These are phyloP conservation scores for Saturnispora serradocipensis DNA, from an alignment of 805 yeast species.

Conservation along the genomic window DNA sequence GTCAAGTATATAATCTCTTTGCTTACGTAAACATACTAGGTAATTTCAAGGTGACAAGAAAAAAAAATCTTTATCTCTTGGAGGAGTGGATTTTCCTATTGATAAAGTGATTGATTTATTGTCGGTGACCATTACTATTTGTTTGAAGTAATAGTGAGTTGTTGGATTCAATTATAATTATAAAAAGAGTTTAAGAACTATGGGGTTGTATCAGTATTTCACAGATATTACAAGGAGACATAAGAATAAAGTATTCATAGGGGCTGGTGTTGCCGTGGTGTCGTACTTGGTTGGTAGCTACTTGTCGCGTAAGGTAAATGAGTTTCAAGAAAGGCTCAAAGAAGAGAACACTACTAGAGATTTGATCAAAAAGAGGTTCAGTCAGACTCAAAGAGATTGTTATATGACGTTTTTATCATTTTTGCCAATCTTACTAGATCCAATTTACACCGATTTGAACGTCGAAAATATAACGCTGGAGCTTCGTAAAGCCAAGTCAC, in stretches of 20 bases:
- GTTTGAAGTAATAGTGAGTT: background rate
- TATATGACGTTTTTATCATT: constrained; percentile 74
- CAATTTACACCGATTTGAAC: constrained; percentile 51
- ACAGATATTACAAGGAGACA: constrained; percentile 35
- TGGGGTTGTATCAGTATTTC: constrained; percentile 15
- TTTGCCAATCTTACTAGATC: constrained; percentile 64
- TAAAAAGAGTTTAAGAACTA: background rate
- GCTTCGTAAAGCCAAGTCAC: constrained; percentile 37
- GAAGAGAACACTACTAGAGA: constrained; percentile 55
- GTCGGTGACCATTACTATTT: too few relatives aligned
- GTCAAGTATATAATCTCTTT: background rate
- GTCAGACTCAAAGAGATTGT: constrained; percentile 89
- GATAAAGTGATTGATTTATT: background rate
- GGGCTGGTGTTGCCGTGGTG: constrained; percentile 36
- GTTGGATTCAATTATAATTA: background rate
- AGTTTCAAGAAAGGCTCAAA: constrained; percentile 41
- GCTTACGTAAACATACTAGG: background rate
- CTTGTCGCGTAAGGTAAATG: constrained; percentile 36
- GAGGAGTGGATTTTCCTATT: background rate
- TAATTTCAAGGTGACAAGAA: background rate
- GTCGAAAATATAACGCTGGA: constrained; percentile 68
- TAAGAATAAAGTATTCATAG: constrained; percentile 33
- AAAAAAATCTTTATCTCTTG: background rate
- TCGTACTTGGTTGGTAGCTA: constrained; percentile 36
- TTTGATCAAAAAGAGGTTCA: constrained; percentile 71